Evolutionary conservation across 208 protist genomes (phyloP).

Genomic region (Leptomonas pyrrhocoris): DNA sequence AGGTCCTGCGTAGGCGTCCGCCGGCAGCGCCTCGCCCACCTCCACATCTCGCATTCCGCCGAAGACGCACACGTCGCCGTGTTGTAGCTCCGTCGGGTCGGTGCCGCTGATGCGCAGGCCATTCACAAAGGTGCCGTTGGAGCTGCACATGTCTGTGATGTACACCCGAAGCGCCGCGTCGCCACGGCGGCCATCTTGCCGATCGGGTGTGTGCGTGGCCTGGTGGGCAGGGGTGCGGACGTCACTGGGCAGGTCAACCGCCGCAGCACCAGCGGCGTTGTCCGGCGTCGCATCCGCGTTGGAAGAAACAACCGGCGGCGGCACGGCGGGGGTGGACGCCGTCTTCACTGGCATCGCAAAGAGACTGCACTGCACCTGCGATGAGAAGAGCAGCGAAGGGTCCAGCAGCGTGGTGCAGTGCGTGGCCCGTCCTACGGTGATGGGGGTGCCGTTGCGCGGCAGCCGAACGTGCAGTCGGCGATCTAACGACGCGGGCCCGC

Average conservation of each 20-base stretch:
- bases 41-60: slow-evolving; percentile 87
- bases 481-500: slow-evolving; percentile 55
- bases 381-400: slow-evolving; percentile 74
- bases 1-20: slow-evolving; percentile 50
- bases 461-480: slow-evolving; percentile 55
- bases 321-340: not conserved
- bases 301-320: not conserved
- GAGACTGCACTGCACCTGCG: slow-evolving; percentile 79
- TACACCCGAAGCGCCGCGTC: slow-evolving; percentile 33
- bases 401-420: slow-evolving; percentile 75
- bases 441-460: slow-evolving; percentile 39
- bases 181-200: too few species aligned
- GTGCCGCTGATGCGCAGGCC: slow-evolving; percentile 50
- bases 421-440: slow-evolving; percentile 64
- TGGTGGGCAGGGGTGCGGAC: slow-evolving; percentile 1
- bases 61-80: slow-evolving; percentile 76
- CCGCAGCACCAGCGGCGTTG: not conserved
- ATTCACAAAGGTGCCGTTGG: slow-evolving; percentile 91
- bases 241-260: not conserved
- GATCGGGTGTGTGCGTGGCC: not conserved
- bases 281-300: not conserved
- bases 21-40: slow-evolving; percentile 51
- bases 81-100: slow-evolving; percentile 48
- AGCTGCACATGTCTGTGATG: slow-evolving; percentile 82
- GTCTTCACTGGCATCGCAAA: slow-evolving; percentile 33